phyloP scores from a whole-genome alignment of 2,329 filamentous ascomycete genomes.

The Pseudogymnoascus sp. region DNA sequence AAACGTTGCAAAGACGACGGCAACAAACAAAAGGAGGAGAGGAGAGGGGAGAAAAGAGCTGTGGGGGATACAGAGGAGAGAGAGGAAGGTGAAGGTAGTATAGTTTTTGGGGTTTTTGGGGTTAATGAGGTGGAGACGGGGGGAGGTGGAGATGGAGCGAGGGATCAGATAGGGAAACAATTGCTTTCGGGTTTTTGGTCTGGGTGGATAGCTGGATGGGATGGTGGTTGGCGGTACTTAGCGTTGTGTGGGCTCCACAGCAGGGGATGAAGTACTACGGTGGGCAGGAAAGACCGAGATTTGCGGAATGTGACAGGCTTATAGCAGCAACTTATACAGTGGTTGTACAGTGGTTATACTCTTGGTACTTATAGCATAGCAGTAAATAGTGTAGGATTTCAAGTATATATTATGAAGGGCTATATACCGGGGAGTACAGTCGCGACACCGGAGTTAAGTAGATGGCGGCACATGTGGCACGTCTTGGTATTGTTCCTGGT shows the following conservation, averaged over 20 bases:
- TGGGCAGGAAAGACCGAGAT: neutral
- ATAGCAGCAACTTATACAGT: neutral
- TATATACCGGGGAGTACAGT: neutral
- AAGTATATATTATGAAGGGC: too few relatives aligned
- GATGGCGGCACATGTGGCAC: neutral
- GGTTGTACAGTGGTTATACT: too few relatives aligned
- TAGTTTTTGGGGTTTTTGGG: neutral
- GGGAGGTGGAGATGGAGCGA: neutral
- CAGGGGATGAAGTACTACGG: neutral
- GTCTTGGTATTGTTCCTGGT: neutral
- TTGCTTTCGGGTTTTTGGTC: neutral
- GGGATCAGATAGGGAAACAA: constrained; percentile 3
- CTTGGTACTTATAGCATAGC: too few relatives aligned
- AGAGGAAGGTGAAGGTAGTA: neutral
- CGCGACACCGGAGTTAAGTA: neutral
- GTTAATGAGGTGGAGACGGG: neutral
- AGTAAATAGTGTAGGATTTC: too few relatives aligned
- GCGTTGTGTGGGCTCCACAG: neutral
- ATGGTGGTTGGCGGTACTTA: neutral
- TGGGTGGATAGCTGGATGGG: neutral
- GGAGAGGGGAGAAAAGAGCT: neutral
- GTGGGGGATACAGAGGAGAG: neutral
- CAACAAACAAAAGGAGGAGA: neutral
- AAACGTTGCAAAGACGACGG: neutral
- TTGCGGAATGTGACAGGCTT: neutral